Base-by-base conservation (phyloP, 2,329 filamentous ascomycete genomes). In the Colletotrichum sojae region DNA sequence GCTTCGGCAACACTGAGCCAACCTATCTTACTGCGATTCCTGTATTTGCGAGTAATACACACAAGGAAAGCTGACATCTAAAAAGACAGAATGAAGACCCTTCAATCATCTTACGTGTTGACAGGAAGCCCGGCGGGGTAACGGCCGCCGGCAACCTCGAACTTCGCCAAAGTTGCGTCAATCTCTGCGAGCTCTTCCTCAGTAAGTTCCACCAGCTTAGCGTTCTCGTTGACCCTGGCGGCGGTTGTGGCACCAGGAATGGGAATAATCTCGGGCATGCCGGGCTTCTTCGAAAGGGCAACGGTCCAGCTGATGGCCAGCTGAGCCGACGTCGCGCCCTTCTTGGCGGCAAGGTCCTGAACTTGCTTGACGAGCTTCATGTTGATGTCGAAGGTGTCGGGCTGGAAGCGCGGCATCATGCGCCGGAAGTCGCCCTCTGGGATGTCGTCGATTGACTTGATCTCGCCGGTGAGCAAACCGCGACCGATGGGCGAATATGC, bases 401-500 rank as follows among this genome's bases (percentile, higher is more conserved):
- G 82, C 70, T 88, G 84, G 80, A 93, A 93, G 22, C 90, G 85
- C 5, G 91, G 90, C 22, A 83, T 75, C 18, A 72, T 60, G 20
- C 78, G 80, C 22, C 85, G 78, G 48, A 82, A 73, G 74, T 89
- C 86, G 45, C 82, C 82, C 53, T 87, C 79, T 3, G 84, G 84
- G 45, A 93, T 79, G 73, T 93, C 91, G 2, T 86, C 80, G 13
- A 71, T 58, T 15, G 80, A 83, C 75, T 84, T 86, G 78, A 89
- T 81, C 70, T 85, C 77, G 6, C 88, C 88, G 0, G 88, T 88
- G 63, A 91, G 77, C 63, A 86, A 25, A 2, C 86, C 85, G 27
- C 87, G 82, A 5, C 92, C 90, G 0, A 94, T 83, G 1, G 93
- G 92, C 52, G 90, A 91, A 79, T 94, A 95, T 0, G 91, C 91